phyloP scores from a whole-genome alignment of 2,329 filamentous ascomycete genomes.

The Aureobasidium zeae region DNA sequence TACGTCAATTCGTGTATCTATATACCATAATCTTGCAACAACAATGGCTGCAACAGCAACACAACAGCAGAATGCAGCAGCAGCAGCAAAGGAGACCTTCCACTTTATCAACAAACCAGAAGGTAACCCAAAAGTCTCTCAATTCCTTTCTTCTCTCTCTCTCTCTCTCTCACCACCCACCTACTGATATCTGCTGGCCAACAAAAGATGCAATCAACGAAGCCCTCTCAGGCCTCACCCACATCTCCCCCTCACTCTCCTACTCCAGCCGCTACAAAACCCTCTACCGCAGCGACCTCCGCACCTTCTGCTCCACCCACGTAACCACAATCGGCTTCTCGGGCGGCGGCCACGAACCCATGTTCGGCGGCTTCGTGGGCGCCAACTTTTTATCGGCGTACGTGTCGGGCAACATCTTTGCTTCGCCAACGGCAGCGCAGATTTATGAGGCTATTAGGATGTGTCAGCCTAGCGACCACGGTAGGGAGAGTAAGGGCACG shows the following conservation, averaged over 20 bases:
- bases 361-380: slow-evolving; percentile 56
- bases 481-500: slow-evolving; percentile 29
- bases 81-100: slow-evolving; percentile 24
- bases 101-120: slow-evolving; percentile 29
- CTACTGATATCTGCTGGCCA: not conserved
- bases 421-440: slow-evolving; percentile 54
- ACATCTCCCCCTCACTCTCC: slow-evolving; percentile 28
- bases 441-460: slow-evolving; percentile 49
- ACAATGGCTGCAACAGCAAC: slow-evolving; percentile 9
- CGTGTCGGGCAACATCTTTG: slow-evolving; percentile 55
- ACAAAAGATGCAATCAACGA: slow-evolving; percentile 27
- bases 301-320: slow-evolving; percentile 24
- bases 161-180: not conserved
- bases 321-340: slow-evolving; percentile 31
- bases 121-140: slow-evolving; percentile 1
- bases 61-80: not conserved
- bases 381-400: slow-evolving; percentile 52
- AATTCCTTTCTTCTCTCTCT: too few species aligned
- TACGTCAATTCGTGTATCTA: too few species aligned
- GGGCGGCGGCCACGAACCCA: slow-evolving; percentile 43
- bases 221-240: slow-evolving; percentile 28
- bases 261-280: slow-evolving; percentile 30
- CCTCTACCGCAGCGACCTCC: slow-evolving; percentile 28
- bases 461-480: slow-evolving; percentile 42
- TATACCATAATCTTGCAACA: too few species aligned